These are phyloP conservation scores for Pholiota molesta DNA, from an alignment of 768 basidiomycete species.

Conservation along the genomic window DNA sequence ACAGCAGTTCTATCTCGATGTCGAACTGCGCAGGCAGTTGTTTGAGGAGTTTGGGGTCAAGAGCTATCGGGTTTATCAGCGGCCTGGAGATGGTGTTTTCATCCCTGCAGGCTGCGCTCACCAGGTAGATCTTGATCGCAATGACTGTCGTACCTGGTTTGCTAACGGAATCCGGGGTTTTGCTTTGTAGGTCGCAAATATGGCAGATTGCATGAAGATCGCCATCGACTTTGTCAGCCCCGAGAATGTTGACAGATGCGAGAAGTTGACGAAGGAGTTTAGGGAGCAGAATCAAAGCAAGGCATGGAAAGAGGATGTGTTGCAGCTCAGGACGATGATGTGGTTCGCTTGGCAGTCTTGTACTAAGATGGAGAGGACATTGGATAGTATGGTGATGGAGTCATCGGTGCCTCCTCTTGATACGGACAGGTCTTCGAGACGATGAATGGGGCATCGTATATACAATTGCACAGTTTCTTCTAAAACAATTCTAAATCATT, in stretches of 20 bases:
- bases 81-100: constrained; percentile 91
- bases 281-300: constrained; percentile 85
- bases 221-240: constrained; percentile 95
- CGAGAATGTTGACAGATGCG: constrained; percentile 88
- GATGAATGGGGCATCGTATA: not conserved
- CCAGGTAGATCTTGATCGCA: constrained; percentile 56
- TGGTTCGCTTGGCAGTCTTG: constrained; percentile 92
- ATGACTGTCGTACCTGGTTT: not conserved
- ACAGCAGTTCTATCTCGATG: constrained; percentile 86
- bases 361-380: constrained; percentile 34
- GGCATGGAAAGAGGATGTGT: constrained; percentile 93
- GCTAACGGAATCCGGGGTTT: not conserved
- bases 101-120: constrained; percentile 95
- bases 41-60: constrained; percentile 68
- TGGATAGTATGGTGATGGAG: constrained; percentile 12
- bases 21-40: constrained; percentile 65
- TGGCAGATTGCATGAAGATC: constrained; percentile 95
- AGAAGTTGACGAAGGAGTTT: constrained; percentile 85
- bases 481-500: not conserved
- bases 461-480: not conserved
- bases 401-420: not conserved
- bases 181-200: constrained; percentile 74
- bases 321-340: constrained; percentile 91
- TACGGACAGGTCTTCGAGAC: not conserved
- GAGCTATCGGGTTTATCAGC: constrained; percentile 86